A percentile compares a stretch with the other conserved stretches of the same genome.
Evolutionary conservation across 2,329 filamentous ascomycete genomes (phyloP).

Genomic region (Aspergillus sojae): DNA sequence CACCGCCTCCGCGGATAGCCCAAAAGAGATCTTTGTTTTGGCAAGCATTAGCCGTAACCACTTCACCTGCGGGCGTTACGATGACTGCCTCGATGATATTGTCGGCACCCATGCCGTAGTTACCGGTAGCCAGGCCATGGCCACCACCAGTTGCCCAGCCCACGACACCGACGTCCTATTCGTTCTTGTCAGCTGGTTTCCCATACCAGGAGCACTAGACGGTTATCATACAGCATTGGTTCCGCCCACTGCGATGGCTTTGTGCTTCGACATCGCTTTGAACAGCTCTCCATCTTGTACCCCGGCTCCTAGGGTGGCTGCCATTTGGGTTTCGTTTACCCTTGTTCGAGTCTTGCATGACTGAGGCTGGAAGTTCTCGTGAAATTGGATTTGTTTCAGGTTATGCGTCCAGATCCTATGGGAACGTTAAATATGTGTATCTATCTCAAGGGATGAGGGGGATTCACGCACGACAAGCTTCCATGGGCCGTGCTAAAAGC

Average conservation of each 20-base stretch:
- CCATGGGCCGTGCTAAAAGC: not conserved
- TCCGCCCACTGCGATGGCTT: slow-evolving; percentile 11
- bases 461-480: slow-evolving; percentile 14
- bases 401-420: slow-evolving; percentile 47
- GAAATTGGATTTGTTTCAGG: slow-evolving; percentile 38
- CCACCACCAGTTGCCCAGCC: slow-evolving; percentile 54
- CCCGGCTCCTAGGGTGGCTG: slow-evolving; percentile 12
- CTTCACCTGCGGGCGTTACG: slow-evolving; percentile 44
- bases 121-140: slow-evolving; percentile 54
- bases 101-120: slow-evolving; percentile 56
- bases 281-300: slow-evolving; percentile 13
- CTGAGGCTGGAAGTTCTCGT: slow-evolving; percentile 19
- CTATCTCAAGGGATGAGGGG: no score
- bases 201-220: no score
- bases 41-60: slow-evolving; percentile 20
- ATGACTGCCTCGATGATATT: slow-evolving; percentile 53
- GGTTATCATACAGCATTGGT: not conserved
- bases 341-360: not conserved
- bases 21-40: slow-evolving; percentile 24
- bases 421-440: slow-evolving; percentile 7
- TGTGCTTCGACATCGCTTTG: slow-evolving; percentile 5
- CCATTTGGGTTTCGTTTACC: not conserved
- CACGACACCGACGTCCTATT: slow-evolving; percentile 11
- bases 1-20: slow-evolving; percentile 23
- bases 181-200: not conserved